A percentile compares a stretch with the other conserved stretches of the same genome.
Conservation (phyloP, 208 protist species). For the Phytomonas francai region DNA sequence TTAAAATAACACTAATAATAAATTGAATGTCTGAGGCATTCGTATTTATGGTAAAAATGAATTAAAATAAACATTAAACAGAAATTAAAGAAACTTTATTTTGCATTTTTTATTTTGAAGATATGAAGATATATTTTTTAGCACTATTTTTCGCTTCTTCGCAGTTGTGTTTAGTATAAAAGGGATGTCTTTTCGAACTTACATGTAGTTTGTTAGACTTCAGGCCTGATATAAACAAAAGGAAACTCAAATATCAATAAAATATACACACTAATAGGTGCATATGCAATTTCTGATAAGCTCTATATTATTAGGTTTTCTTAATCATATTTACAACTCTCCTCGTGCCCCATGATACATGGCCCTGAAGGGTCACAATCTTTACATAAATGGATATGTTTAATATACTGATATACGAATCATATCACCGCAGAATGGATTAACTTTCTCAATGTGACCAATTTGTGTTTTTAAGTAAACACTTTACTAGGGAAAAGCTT, state of each 20-base stretch:
- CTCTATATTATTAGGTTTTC: no score
- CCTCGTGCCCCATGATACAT: not conserved
- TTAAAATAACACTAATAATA: not conserved
- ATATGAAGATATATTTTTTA: not conserved
- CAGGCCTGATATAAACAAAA: not conserved
- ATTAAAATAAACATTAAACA: not conserved
- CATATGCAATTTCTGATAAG: not conserved
- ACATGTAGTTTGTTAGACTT: not conserved
- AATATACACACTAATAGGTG: not conserved
- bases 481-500: not conserved
- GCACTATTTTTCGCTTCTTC: not conserved
- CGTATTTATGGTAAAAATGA: not conserved
- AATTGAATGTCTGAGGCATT: not conserved
- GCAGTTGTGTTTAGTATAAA: not conserved
- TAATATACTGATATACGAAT: not conserved
- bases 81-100: not conserved
- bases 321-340: not conserved
- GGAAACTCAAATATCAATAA: not conserved
- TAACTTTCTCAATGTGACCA: not conserved
- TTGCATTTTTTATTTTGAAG: not conserved
- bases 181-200: not conserved
- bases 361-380: not conserved
- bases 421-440: not conserved
- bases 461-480: slow-evolving; percentile 3
- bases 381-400: not conserved